Percentiles rank a stretch among this genome's conserved stretches.
Evolutionary conservation across 495 filamentous ascomycete species (phyloP).

Genomic region (Podospora pseudoanserina): DNA sequence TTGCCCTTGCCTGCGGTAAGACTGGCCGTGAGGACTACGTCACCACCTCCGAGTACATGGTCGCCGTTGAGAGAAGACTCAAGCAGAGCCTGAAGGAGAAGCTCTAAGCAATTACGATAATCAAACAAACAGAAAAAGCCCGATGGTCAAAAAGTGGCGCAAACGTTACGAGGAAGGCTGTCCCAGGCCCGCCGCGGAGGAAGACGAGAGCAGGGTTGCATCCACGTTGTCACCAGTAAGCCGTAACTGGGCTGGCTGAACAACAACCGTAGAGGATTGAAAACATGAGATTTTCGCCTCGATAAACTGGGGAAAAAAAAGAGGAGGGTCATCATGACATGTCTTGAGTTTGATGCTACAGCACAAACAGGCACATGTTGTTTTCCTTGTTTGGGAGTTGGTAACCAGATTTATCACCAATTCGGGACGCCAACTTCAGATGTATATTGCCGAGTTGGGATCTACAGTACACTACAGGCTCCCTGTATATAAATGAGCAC

Average conservation of each 20-base stretch:
- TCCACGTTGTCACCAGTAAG: neutral
- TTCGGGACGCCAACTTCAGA: neutral
- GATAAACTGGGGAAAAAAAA: neutral
- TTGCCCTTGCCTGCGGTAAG: conserved; percentile 87
- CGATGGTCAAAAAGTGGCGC: conserved; percentile 1
- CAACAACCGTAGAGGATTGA: neutral
- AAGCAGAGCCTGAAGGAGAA: conserved; percentile 58
- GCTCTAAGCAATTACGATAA: conserved; percentile 33
- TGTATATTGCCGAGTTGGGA: conserved; percentile 6
- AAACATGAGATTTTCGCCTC: neutral
- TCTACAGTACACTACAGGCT: conserved; percentile 5
- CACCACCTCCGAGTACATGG: conserved; percentile 82
- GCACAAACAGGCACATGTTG: neutral
- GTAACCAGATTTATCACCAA: neutral
- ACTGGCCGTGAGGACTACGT: conserved; percentile 78
- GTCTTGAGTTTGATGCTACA: neutral
- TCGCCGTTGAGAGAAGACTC: conserved; percentile 82
- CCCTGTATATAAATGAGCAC: neutral
- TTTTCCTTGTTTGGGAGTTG: neutral
- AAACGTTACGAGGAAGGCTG: neutral
- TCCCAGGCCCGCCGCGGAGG: neutral
- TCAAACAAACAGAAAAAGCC: neutral
- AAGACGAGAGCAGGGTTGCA: neutral
- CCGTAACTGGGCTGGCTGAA: neutral
- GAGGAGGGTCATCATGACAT: neutral